Conservation (phyloP, 1,139 yeast genomes). For the Taphrina wiesneri region DNA sequence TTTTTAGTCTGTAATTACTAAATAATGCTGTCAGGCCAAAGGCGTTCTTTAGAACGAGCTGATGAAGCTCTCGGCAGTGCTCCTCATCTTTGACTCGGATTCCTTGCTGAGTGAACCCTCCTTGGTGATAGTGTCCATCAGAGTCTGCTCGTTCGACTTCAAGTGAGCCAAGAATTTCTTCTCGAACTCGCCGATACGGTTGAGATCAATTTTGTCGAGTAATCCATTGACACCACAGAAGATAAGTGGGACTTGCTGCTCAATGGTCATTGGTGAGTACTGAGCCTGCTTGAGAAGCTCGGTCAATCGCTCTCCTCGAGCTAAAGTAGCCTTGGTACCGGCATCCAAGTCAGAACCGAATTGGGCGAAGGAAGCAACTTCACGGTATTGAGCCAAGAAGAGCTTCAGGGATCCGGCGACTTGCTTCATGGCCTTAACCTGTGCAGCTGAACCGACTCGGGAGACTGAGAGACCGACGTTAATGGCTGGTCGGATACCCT, state of each 20-base stretch:
- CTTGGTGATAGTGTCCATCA: conserved; percentile 78
- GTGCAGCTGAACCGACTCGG: conserved; percentile 99
- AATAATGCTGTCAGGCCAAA: neutral
- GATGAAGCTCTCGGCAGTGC: conserved; percentile 86
- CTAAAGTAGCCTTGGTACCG: conserved; percentile 97
- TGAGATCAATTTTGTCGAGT: conserved; percentile 84
- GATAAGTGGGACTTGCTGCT: conserved; percentile 98
- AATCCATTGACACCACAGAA: conserved; percentile 99
- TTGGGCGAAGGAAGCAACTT: conserved; percentile 99
- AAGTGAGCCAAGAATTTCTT: conserved; percentile 85
- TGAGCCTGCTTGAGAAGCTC: conserved; percentile 98
- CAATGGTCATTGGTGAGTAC: conserved; percentile 95
- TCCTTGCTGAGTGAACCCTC: conserved; percentile 92
- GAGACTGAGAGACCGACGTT: conserved; percentile 99
- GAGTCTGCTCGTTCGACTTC: conserved; percentile 83
- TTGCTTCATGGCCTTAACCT: conserved; percentile 99
- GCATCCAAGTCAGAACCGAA: conserved; percentile 99
- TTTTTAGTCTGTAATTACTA: neutral
- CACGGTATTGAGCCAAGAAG: conserved; percentile 99
- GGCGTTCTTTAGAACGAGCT: conserved; percentile 27
- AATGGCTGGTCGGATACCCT: conserved; percentile 99
- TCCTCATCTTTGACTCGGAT: conserved; percentile 79
- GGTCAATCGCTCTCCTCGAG: conserved; percentile 99
- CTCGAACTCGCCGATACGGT: conserved; percentile 90
- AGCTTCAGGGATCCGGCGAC: conserved; percentile 99